Evolutionary conservation across 208 protist species (phyloP).

Genomic region (Blechomonas ayalai): DNA sequence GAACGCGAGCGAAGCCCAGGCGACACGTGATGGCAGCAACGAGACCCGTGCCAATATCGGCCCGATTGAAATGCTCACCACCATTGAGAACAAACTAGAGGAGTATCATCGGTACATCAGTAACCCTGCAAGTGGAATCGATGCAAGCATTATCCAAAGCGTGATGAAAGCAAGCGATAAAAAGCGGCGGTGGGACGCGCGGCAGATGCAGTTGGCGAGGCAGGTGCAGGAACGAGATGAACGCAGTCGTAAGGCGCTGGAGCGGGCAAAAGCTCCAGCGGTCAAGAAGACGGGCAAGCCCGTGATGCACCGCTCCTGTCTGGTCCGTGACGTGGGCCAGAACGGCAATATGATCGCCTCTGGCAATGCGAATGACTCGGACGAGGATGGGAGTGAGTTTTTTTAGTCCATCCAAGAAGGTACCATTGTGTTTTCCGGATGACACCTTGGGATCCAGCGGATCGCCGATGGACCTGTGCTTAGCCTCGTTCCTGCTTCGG

Average conservation of each 20-base stretch:
- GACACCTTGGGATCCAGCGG: too few species aligned
- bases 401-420: constrained; percentile 12
- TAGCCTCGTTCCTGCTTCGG: too few species aligned
- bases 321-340: constrained; percentile 18
- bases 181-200: constrained; percentile 65
- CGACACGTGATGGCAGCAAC: neutral
- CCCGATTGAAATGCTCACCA: constrained; percentile 87
- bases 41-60: constrained; percentile 64
- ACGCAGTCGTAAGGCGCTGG: constrained; percentile 49
- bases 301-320: constrained; percentile 75
- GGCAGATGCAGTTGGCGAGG: constrained; percentile 66
- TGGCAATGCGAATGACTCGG: constrained; percentile 11
- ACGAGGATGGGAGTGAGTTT: constrained; percentile 43
- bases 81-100: constrained; percentile 90
- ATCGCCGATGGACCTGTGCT: too few species aligned
- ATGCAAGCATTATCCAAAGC: constrained; percentile 50
- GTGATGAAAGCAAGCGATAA: constrained; percentile 85
- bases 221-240: constrained; percentile 75
- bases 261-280: constrained; percentile 79
- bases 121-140: constrained; percentile 54
- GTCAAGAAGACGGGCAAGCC: constrained; percentile 66
- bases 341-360: constrained; percentile 21
- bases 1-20: neutral
- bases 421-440: constrained; percentile 1
- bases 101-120: constrained; percentile 78